A percentile compares a stretch with the other conserved stretches of the same genome.
Conservation (phyloP, 495 filamentous ascomycete species). For the Talaromyces ruber region DNA sequence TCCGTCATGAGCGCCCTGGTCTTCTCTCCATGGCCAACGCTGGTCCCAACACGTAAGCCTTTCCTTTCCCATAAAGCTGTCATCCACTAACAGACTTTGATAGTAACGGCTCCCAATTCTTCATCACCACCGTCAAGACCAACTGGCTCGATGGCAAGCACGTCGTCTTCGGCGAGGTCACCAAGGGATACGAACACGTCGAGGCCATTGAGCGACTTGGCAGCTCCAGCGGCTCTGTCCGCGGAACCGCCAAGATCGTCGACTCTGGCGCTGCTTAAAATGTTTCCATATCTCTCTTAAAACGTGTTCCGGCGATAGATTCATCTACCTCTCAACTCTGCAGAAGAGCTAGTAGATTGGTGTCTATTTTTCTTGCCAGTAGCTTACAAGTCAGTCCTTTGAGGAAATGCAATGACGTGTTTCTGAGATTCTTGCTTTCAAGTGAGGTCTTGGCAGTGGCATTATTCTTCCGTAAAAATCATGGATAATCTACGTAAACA, state of each 20-base stretch:
- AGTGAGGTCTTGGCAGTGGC: not conserved
- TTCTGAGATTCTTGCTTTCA: not conserved
- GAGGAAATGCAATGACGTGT: not conserved
- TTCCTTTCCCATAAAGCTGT: constrained; percentile 5
- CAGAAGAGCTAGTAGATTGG: not conserved
- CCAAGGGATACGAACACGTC: constrained; percentile 55
- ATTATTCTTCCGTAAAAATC: not conserved
- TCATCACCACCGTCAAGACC: constrained; percentile 89
- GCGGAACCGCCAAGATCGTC: constrained; percentile 56
- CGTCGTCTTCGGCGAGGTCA: constrained; percentile 95
- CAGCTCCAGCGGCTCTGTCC: constrained; percentile 50
- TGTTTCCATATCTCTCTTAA: not conserved
- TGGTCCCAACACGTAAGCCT: constrained; percentile 67
- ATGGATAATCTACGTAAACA: constrained; percentile 4
- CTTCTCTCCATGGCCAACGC: constrained; percentile 96
- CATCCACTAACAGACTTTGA: not conserved
- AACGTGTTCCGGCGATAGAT: not conserved
- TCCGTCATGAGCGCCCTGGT: constrained; percentile 81
- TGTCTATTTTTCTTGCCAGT: not conserved
- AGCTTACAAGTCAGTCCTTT: not conserved
- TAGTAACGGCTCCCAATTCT: constrained; percentile 98
- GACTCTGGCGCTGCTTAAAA: constrained; percentile 48
- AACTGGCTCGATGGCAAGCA: constrained; percentile 94
- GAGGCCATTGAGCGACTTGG: constrained; percentile 67
- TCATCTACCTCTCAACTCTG: too few relatives aligned